Evolutionary conservation across 257 asterid species (phyloP).

Genomic region (Solanum tacnaense): DNA sequence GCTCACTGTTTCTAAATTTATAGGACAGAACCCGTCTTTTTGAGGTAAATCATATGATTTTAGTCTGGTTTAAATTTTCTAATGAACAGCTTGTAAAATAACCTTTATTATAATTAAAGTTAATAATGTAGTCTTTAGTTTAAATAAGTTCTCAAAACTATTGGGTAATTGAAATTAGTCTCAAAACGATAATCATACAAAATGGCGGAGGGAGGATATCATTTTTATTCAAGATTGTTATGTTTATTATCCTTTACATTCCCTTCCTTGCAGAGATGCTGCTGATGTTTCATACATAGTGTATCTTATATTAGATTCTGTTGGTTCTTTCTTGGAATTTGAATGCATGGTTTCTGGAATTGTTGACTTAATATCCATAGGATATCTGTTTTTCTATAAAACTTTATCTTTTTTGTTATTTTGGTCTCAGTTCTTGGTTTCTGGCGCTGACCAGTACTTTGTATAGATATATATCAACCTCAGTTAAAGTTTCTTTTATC

Average conservation of each 20-base stretch:
- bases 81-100: neutral
- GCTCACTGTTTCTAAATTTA: neutral
- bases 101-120: neutral
- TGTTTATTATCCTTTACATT: neutral
- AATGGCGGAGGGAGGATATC: neutral
- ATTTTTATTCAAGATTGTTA: neutral
- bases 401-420: neutral
- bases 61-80: neutral
- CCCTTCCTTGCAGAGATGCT: neutral
- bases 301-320: neutral
- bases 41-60: neutral
- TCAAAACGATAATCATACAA: neutral
- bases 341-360: neutral
- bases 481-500: slow-evolving; percentile 10
- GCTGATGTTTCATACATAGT: neutral
- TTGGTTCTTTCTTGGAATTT: neutral
- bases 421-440: neutral
- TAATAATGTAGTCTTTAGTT: neutral
- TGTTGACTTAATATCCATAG: neutral
- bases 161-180: neutral
- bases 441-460: neutral
- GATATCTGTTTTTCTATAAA: neutral
- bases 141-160: neutral
- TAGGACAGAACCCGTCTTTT: neutral
- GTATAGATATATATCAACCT: neutral